A percentile compares a stretch with the other conserved stretches of the same genome.
phyloP scores from a whole-genome alignment of 257 asterid species.

The Nicotiana paniculata region DNA sequence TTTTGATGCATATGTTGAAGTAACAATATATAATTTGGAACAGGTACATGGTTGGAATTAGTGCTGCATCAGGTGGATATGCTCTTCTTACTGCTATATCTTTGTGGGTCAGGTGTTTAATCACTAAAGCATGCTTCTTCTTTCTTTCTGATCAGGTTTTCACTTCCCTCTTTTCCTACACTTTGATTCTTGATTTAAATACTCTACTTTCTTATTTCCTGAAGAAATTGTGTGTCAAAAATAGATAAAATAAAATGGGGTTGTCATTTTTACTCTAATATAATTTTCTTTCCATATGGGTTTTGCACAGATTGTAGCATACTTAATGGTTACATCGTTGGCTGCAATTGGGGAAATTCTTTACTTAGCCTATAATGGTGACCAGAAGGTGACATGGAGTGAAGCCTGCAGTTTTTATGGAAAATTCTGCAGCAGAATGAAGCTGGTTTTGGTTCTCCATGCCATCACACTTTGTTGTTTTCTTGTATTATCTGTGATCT shows the following conservation, averaged over 20 bases:
- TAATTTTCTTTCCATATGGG: not conserved
- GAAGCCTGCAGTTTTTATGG: slow-evolving; percentile 78
- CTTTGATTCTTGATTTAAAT: not conserved
- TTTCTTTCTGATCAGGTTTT: slow-evolving; percentile 83
- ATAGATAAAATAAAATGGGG: too few species aligned
- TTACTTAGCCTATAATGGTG: slow-evolving; percentile 68
- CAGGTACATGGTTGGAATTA: slow-evolving; percentile 76
- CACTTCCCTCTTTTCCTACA: not conserved
- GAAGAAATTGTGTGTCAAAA: not conserved
- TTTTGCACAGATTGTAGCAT: slow-evolving; percentile 58
- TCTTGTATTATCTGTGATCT: slow-evolving; percentile 56
- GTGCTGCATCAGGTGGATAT: slow-evolving; percentile 59
- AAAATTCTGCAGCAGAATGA: slow-evolving; percentile 58
- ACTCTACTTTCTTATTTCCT: not conserved
- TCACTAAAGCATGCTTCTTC: slow-evolving; percentile 68
- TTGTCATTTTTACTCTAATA: too few species aligned
- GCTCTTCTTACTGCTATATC: slow-evolving; percentile 63
- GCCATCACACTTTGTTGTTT: slow-evolving; percentile 56
- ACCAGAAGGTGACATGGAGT: slow-evolving; percentile 74
- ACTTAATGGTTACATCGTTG: slow-evolving; percentile 78
- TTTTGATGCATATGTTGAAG: not conserved
- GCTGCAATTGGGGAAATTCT: slow-evolving; percentile 57
- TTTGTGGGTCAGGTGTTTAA: slow-evolving; percentile 46
- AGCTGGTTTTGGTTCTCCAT: slow-evolving; percentile 49
- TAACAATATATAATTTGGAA: not conserved